Evolutionary conservation across 2,329 filamentous ascomycete genomes (phyloP).

Genomic region (Cladosporium sp.): DNA sequence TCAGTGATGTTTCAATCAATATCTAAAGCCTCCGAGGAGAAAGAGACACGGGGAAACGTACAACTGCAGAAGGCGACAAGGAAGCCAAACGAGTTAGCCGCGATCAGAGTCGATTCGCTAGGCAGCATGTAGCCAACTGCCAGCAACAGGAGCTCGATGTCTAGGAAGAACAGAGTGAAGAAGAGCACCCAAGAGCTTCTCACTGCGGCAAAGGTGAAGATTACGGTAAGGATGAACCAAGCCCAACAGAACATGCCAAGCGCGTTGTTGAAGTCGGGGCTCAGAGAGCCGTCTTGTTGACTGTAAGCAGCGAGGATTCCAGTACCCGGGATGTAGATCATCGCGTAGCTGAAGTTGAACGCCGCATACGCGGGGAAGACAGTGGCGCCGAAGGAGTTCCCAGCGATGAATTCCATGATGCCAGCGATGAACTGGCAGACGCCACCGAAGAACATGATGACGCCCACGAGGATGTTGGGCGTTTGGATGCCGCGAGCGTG

Average conservation of each 20-base stretch:
- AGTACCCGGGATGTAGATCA: conserved; percentile 37
- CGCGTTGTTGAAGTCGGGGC: conserved; percentile 24
- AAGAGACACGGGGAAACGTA: no score
- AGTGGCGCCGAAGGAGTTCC: conserved; percentile 32
- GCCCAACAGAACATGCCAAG: conserved; percentile 27
- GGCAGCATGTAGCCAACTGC: conserved; percentile 26
- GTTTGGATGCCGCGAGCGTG: conserved; percentile 23
- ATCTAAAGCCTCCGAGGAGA: no score
- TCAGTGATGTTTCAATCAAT: neutral
- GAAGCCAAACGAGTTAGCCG: conserved; percentile 24
- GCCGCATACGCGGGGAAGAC: conserved; percentile 38
- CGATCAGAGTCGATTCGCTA: conserved; percentile 17
- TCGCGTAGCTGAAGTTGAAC: conserved; percentile 39
- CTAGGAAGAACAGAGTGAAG: conserved; percentile 22
- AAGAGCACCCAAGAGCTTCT: conserved; percentile 26
- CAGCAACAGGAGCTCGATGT: conserved; percentile 24
- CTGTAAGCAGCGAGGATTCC: conserved; percentile 36
- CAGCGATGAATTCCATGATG: conserved; percentile 25
- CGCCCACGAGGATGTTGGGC: conserved; percentile 32
- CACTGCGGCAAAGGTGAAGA: conserved; percentile 25
- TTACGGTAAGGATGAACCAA: conserved; percentile 29
- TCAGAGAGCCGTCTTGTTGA: conserved; percentile 23
- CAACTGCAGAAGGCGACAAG: conserved; percentile 25
- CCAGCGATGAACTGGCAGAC: conserved; percentile 29
- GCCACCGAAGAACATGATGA: conserved; percentile 37